Evolutionary conservation across 2,329 filamentous ascomycete species (phyloP).

Genomic region (Pseudohalonectria lignicola): DNA sequence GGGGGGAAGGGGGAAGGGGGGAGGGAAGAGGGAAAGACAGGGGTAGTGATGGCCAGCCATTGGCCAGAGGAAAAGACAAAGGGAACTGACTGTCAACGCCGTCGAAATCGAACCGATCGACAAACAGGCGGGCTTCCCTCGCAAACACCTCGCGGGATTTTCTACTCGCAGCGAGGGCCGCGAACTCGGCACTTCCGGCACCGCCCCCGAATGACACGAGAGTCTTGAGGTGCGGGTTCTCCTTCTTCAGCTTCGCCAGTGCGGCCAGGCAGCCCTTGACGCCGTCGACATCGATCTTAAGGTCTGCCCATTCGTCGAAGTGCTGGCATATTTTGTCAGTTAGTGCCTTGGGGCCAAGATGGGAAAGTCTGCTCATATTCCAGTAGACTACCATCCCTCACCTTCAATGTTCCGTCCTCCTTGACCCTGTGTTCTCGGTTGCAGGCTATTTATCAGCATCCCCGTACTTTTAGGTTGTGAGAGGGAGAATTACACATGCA

Average conservation of each 20-base stretch:
- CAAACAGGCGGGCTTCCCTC: conserved; percentile 37
- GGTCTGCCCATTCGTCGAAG: conserved; percentile 54
- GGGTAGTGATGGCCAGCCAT: too few species aligned
- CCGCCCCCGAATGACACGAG: conserved; percentile 57
- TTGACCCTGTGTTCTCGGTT: too few species aligned
- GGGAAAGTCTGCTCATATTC: too few species aligned
- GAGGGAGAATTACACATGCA: conserved; percentile 5
- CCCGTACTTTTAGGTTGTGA: too few species aligned
- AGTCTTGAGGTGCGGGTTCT: conserved; percentile 44
- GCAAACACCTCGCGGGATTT: conserved; percentile 41
- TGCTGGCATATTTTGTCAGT: conserved; percentile 10
- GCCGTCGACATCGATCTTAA: conserved; percentile 48
- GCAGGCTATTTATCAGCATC: too few species aligned
- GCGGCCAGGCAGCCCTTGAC: conserved; percentile 48
- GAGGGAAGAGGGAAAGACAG: not conserved
- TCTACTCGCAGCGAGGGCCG: conserved; percentile 38
- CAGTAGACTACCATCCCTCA: too few species aligned
- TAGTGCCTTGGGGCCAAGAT: not conserved
- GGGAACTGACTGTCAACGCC: conserved; percentile 53
- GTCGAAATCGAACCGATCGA: conserved; percentile 46
- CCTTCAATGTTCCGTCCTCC: not conserved
- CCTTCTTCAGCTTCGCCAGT: conserved; percentile 44
- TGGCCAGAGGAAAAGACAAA: too few species aligned
- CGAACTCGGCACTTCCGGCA: conserved; percentile 49
- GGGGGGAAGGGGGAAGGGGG: not conserved